Evolutionary conservation across 2,329 filamentous ascomycete genomes (phyloP).

Genomic region (Sphaerulina musiva): DNA sequence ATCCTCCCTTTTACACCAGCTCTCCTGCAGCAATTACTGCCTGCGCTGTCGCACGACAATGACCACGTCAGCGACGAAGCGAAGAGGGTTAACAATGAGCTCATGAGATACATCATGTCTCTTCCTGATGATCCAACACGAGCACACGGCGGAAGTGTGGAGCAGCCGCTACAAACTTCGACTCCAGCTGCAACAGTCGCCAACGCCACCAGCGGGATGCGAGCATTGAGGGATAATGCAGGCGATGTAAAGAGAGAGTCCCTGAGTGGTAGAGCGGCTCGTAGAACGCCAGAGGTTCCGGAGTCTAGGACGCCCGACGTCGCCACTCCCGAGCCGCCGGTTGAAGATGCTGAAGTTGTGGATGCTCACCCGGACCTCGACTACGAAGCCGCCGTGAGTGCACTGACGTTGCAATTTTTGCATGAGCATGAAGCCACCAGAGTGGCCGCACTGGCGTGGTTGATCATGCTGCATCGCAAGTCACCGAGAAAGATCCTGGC

Average conservation of each 20-base stretch:
- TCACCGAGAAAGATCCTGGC: slow-evolving; percentile 81
- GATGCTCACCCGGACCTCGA: slow-evolving; percentile 43
- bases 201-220: background rate
- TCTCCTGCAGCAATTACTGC: slow-evolving; percentile 83
- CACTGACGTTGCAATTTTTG: slow-evolving; percentile 84
- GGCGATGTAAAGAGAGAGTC: slow-evolving; percentile 21
- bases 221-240: slow-evolving; percentile 3
- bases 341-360: slow-evolving; percentile 14
- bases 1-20: slow-evolving; percentile 91
- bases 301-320: slow-evolving; percentile 23
- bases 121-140: slow-evolving; percentile 58
- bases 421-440: slow-evolving; percentile 96
- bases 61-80: slow-evolving; percentile 85
- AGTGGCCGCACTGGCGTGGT: slow-evolving; percentile 87
- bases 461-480: slow-evolving; percentile 96
- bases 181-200: background rate
- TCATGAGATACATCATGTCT: slow-evolving; percentile 92
- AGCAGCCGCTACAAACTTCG: slow-evolving; percentile 5
- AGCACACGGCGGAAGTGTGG: slow-evolving; percentile 26
- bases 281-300: slow-evolving; percentile 26
- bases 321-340: slow-evolving; percentile 27
- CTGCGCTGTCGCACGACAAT: slow-evolving; percentile 85
- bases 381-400: slow-evolving; percentile 89
- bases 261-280: slow-evolving; percentile 11
- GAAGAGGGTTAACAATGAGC: slow-evolving; percentile 76